These are phyloP conservation scores for Brassica rapa DNA, from an alignment of 345 rosid species.

Conservation along the genomic window DNA sequence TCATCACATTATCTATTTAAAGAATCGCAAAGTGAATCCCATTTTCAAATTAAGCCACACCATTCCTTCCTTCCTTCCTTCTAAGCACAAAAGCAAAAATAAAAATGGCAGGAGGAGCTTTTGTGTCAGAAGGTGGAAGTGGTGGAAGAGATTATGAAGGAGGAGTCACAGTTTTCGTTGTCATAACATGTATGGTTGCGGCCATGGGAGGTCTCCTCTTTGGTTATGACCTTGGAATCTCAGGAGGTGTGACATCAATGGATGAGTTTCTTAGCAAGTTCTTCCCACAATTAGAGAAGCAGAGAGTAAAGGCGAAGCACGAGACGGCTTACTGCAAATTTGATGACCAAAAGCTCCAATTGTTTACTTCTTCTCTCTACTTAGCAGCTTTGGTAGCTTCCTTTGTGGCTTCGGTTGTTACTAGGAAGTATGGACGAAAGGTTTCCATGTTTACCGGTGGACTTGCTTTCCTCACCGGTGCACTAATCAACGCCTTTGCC, in stretches of 20 bases:
- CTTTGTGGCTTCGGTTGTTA: slow-evolving; percentile 48
- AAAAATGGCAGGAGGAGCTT: slow-evolving; percentile 52
- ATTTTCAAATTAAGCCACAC: slow-evolving; percentile 19
- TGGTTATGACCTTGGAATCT: slow-evolving; percentile 90
- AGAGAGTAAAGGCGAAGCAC: slow-evolving; percentile 25
- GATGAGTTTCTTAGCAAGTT: slow-evolving; percentile 45
- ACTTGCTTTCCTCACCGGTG: slow-evolving; percentile 48
- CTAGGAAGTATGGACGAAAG: slow-evolving; percentile 47
- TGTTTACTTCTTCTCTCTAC: slow-evolving; percentile 63
- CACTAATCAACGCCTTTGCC: slow-evolving; percentile 50
- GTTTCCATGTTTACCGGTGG: slow-evolving; percentile 52
- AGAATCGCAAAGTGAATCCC: slow-evolving; percentile 8
- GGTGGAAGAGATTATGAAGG: slow-evolving; percentile 68
- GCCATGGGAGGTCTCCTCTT: slow-evolving; percentile 82
- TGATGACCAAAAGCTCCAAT: slow-evolving; percentile 42
- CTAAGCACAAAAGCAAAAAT: slow-evolving; percentile 2
- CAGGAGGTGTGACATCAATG: slow-evolving; percentile 70
- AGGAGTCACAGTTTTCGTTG: slow-evolving; percentile 60
- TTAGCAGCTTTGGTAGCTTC: slow-evolving; percentile 58
- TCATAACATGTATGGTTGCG: slow-evolving; percentile 62
- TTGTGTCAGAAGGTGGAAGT: slow-evolving; percentile 31
- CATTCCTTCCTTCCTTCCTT: slow-evolving; percentile 1
- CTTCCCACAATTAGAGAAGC: slow-evolving; percentile 48
- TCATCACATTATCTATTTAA: slow-evolving; percentile 14
- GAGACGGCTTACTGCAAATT: slow-evolving; percentile 56